Percentiles rank a stretch among this genome's conserved stretches.
These are phyloP conservation scores for Aureobasidium musti DNA, from an alignment of 2,329 filamentous ascomycete genomes.

Conservation along the genomic window DNA sequence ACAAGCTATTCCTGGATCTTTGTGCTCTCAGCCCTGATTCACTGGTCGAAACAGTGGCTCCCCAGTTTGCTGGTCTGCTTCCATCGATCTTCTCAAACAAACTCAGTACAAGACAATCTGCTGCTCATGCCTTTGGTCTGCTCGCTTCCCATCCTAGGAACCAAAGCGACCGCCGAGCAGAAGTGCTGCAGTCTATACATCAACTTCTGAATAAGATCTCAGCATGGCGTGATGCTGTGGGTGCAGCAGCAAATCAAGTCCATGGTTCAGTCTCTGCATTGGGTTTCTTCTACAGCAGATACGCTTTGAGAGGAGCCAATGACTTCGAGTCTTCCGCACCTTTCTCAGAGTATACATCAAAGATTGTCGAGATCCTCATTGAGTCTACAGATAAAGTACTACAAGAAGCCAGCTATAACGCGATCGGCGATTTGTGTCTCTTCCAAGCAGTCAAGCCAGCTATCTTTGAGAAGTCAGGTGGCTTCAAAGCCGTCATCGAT, in stretches of 20 bases:
- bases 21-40: constrained; percentile 58
- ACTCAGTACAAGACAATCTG: constrained; percentile 64
- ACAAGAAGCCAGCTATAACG: constrained; percentile 58
- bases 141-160: constrained; percentile 62
- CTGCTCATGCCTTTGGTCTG: constrained; percentile 73
- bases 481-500: constrained; percentile 53
- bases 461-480: constrained; percentile 32
- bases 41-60: constrained; percentile 54
- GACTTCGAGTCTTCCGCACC: constrained; percentile 15
- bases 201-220: constrained; percentile 52
- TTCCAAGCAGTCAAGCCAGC: constrained; percentile 57
- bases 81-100: constrained; percentile 70
- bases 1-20: constrained; percentile 55
- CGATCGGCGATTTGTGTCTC: constrained; percentile 63
- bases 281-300: constrained; percentile 60
- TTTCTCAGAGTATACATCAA: constrained; percentile 48
- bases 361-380: constrained; percentile 56
- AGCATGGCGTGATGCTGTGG: constrained; percentile 61
- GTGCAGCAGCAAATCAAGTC: constrained; percentile 59
- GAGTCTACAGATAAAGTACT: constrained; percentile 58
- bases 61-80: constrained; percentile 57
- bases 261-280: constrained; percentile 63
- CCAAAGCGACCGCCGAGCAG: constrained; percentile 44
- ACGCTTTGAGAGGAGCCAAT: constrained; percentile 51
- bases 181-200: constrained; percentile 49